Evolutionary conservation across 208 protist genomes (phyloP).

Genomic region (Leishmania martiniquensis): DNA sequence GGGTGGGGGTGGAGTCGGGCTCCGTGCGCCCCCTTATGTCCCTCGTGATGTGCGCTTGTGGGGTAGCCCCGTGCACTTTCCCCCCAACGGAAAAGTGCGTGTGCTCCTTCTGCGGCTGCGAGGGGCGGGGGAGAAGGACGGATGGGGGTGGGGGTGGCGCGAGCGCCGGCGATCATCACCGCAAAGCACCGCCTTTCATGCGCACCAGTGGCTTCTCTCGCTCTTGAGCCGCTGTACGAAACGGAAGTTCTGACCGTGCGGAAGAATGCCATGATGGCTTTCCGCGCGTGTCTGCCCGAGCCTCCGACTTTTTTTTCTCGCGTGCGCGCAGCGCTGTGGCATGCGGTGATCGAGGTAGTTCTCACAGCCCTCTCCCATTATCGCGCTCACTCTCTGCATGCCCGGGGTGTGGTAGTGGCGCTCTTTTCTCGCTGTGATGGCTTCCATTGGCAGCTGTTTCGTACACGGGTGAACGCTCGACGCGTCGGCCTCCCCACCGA

Average conservation of each 20-base stretch:
- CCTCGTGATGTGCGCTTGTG: no score
- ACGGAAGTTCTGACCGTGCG: neutral
- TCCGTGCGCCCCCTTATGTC: neutral
- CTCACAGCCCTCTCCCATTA: neutral
- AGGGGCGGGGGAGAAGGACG: neutral
- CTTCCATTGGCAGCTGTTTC: neutral
- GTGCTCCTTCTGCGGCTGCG: no score
- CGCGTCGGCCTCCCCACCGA: neutral
- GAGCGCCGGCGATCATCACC: no score
- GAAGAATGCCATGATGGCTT: neutral
- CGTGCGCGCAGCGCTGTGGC: neutral
- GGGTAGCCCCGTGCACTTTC: no score
- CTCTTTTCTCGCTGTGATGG: neutral
- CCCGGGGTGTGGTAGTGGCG: neutral
- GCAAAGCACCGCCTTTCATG: neutral
- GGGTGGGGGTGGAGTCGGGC: no score
- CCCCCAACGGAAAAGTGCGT: neutral
- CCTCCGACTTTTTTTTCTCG: neutral
- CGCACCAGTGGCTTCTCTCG: neutral
- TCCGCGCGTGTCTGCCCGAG: neutral
- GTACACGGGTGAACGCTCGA: neutral
- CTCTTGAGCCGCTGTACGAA: no score
- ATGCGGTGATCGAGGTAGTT: neutral
- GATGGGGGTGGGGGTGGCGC: neutral
- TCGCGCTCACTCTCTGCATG: neutral